These are phyloP conservation scores for Metschnikowia chrysomelidarum DNA, from an alignment of 805 yeast genomes.

Conservation along the genomic window DNA sequence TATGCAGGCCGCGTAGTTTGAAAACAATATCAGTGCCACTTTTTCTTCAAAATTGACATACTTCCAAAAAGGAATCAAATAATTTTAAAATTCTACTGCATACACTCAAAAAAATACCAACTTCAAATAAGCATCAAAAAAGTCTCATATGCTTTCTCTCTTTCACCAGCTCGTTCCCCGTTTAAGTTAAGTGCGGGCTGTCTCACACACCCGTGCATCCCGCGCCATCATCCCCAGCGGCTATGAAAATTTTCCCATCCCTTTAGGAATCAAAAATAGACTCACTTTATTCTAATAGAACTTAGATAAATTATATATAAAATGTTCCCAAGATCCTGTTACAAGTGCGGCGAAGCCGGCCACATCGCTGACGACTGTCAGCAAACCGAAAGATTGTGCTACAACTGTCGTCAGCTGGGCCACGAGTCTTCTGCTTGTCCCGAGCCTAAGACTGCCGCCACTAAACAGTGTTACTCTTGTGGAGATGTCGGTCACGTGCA, in stretches of 20 bases:
- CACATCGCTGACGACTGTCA: constrained; percentile 87
- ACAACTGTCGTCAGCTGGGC: constrained; percentile 89
- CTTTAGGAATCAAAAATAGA: neutral
- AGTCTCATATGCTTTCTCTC: too few species aligned
- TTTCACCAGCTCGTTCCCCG: too few species aligned
- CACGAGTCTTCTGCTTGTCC: constrained; percentile 90
- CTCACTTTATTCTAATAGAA: neutral
- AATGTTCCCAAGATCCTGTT: constrained; percentile 71
- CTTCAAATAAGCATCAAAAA: too few species aligned
- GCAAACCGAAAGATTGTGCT: constrained; percentile 82
- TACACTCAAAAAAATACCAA: too few species aligned
- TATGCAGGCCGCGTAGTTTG: too few species aligned
- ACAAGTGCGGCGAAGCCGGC: constrained; percentile 89
- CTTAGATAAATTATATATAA: neutral
- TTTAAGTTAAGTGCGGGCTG: too few species aligned
- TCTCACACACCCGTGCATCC: constrained; percentile 5
- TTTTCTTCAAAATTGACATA: too few species aligned
- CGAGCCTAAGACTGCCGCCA: constrained; percentile 78
- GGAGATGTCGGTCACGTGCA: constrained; percentile 89
- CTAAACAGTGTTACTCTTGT: constrained; percentile 91
- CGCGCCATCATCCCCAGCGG: neutral
- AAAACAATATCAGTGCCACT: too few species aligned
- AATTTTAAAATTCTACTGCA: too few species aligned
- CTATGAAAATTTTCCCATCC: constrained; percentile 3
- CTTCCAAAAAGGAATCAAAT: too few species aligned